These are phyloP conservation scores for Micractinium sp. DNA, from an alignment of 139 green algal genomes.

Conservation along the genomic window DNA sequence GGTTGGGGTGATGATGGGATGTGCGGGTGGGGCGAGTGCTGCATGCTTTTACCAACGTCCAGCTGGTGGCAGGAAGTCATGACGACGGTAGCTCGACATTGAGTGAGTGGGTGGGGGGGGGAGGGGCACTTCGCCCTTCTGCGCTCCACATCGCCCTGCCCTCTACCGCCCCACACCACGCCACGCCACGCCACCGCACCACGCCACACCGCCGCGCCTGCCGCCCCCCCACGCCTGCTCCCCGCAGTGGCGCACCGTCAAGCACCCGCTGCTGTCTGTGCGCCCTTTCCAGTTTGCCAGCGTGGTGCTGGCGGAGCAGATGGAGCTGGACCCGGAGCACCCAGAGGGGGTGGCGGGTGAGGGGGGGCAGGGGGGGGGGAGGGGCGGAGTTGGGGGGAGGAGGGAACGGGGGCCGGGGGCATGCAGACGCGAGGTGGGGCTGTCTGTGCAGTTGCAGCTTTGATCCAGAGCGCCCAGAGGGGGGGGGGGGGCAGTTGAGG, in stretches of 20 bases:
- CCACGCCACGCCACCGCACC: too few relatives aligned
- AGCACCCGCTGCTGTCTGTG: conserved; percentile 79
- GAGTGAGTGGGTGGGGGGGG: too few relatives aligned
- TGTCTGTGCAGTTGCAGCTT: neutral
- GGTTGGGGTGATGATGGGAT: too few relatives aligned
- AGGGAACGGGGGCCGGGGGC: too few relatives aligned
- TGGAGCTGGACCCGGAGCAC: conserved; percentile 64
- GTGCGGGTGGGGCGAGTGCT: too few relatives aligned
- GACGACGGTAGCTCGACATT: too few relatives aligned
- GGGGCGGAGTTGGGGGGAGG: neutral
- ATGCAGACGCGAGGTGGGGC: neutral
- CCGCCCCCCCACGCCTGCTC: too few relatives aligned
- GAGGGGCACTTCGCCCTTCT: too few relatives aligned
- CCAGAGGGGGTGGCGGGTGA: conserved; percentile 39
- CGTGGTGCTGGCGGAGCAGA: conserved; percentile 64
- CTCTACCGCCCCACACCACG: neutral
- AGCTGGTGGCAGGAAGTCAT: too few relatives aligned
- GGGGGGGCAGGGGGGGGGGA: neutral
- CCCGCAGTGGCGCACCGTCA: conserved; percentile 63
- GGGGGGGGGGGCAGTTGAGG: neutral
- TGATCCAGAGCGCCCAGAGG: neutral
- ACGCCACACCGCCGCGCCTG: too few relatives aligned
- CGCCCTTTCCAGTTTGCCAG: conserved; percentile 83
- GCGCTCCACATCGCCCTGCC: neutral
- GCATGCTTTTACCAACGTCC: too few relatives aligned